Percentiles rank a stretch among this genome's conserved stretches.
Conservation (phyloP, 2,329 filamentous ascomycete genomes). For the Monilinia vaccinii-corymbosi region DNA sequence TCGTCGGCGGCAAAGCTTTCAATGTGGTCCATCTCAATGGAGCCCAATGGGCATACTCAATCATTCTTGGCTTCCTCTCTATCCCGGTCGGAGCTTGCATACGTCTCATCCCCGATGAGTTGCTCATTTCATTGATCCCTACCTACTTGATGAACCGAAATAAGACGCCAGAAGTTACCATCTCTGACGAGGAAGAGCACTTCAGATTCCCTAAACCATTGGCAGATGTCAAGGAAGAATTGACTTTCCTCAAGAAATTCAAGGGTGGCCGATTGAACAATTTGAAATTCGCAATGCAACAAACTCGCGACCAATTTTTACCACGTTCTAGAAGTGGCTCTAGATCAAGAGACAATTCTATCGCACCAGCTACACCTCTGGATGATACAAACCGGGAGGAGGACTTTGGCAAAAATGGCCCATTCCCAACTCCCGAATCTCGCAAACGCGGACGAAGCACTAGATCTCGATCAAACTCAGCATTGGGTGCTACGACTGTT, state of each 20-base stretch:
- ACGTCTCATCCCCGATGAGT: constrained; percentile 68
- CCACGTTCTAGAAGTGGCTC: constrained; percentile 54
- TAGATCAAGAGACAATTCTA: constrained; percentile 54
- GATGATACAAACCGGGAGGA: constrained; percentile 41
- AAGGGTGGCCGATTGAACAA: constrained; percentile 77
- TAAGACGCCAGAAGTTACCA: constrained; percentile 37
- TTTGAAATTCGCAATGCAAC: constrained; percentile 67
- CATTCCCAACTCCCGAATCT: constrained; percentile 47
- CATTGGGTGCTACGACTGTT: constrained; percentile 63
- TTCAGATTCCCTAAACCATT: constrained; percentile 65
- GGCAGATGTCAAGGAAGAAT: constrained; percentile 68
- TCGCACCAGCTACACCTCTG: constrained; percentile 51
- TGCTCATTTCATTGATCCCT: constrained; percentile 25
- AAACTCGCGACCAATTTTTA: constrained; percentile 63
- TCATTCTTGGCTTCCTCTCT: constrained; percentile 76
- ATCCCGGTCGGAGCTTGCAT: constrained; percentile 76
- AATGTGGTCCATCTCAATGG: constrained; percentile 50
- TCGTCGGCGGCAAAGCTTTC: constrained; percentile 75
- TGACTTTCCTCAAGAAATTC: constrained; percentile 70
- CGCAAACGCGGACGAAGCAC: constrained; percentile 59
- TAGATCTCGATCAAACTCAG: constrained; percentile 55
- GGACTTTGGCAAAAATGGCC: constrained; percentile 35
- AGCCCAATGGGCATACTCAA: constrained; percentile 79
- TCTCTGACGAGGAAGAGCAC: constrained; percentile 55
- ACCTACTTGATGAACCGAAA: constrained; percentile 23